Evolutionary conservation across 208 protist species (phyloP).

Genomic region (Leishmania major): DNA sequence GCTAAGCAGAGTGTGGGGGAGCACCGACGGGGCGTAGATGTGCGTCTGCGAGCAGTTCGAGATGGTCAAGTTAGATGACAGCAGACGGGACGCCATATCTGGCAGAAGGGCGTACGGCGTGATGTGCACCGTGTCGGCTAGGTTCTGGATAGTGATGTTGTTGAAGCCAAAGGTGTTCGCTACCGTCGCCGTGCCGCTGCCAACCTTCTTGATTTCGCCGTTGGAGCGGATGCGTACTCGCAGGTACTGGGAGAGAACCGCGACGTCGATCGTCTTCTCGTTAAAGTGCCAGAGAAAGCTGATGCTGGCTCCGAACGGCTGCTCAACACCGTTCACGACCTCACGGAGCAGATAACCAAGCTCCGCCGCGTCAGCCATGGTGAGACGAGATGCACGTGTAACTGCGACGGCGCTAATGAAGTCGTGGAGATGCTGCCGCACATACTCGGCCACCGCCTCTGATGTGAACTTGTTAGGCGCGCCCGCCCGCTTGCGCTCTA

Average conservation of each 20-base stretch:
- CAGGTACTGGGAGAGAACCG: constrained; percentile 89
- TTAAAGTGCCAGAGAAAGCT: constrained; percentile 80
- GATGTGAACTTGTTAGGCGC: constrained; percentile 43
- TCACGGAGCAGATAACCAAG: constrained; percentile 84
- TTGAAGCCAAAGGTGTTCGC: constrained; percentile 50
- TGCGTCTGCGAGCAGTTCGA: constrained; percentile 69
- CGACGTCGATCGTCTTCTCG: constrained; percentile 85
- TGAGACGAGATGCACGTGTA: constrained; percentile 70
- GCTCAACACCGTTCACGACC: constrained; percentile 85
- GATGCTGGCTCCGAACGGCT: constrained; percentile 85
- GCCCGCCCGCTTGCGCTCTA: constrained; percentile 63
- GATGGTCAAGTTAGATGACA: constrained; percentile 78
- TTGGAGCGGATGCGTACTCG: constrained; percentile 77
- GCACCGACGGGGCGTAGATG: constrained; percentile 77
- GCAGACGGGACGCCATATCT: constrained; percentile 36
- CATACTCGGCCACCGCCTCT: constrained; percentile 59
- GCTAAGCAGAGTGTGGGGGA: constrained; percentile 84
- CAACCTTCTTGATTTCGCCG: constrained; percentile 45
- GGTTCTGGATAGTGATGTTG: constrained; percentile 59
- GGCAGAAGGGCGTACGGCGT: constrained; percentile 51
- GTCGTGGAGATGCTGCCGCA: constrained; percentile 85
- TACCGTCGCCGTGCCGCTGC: constrained; percentile 2
- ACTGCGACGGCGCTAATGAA: constrained; percentile 81
- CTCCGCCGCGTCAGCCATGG: constrained; percentile 75
- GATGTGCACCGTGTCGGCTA: constrained; percentile 64